Evolutionary conservation across 345 rosid genomes (phyloP), one percentile per base, ranked within the genome.

Genomic region (Bruguiera parviflora): DNA sequence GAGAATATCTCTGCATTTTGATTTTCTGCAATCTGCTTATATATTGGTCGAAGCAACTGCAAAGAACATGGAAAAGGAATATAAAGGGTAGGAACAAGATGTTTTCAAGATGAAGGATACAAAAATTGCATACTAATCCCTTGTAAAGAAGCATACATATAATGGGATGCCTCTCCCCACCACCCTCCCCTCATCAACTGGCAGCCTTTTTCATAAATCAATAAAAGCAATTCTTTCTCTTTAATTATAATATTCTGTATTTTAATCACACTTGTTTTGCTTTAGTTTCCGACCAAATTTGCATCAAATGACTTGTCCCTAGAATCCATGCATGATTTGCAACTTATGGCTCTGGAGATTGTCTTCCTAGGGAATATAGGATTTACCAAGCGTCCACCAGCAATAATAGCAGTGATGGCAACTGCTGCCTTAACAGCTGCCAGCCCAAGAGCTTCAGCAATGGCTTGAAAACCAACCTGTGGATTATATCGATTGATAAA

Each of bases 1-100:
- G 97, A 95, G 83, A 95, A 95, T 81, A 95, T 95, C 84, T 95
- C 99, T 7, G 99, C 93, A 82, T 95, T 95, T 77, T 89, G 89
- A 79, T 92, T 92, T 83, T 95, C 97, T 24, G 99, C 96, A 82
- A 95, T 86, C 84, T 92, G 96, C 83, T 78, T 95, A 84, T 95
- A 95, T 74, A 92, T 92, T 76, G 99, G 99, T 52, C 96, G 92
- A 81, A 95, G 99, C 75, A 95, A 85, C 99, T 92, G 96, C 84
- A 71, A 66, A 68, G 69, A 64, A 52, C 71, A n/a, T 53, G 64
- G 28, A 58, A 73, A 64, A 66, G 49, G 31, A 63, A 53, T 37
- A 60, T 61, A 61, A 61, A 68, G 31, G 49, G 65, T 25, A 60
- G 69, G 67, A 32, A 67, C 37, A 31, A 22, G 29, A 33, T 46